Conservation (phyloP, 2,329 filamentous ascomycete species). For the Arthroderma sp. region DNA sequence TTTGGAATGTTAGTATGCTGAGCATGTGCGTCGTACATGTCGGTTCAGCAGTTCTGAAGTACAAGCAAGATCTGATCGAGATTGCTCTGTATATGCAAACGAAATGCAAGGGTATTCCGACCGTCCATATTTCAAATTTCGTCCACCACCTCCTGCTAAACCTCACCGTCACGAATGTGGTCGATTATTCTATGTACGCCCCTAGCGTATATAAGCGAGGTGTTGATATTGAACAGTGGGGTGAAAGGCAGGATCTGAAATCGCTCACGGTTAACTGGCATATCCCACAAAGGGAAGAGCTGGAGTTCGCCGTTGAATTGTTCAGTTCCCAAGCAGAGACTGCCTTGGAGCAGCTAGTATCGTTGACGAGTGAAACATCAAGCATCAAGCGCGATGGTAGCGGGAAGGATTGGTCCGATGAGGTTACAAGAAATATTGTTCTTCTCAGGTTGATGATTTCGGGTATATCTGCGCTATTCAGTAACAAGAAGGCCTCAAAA, state of each 20-base stretch:
- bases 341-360: slow-evolving; percentile 60
- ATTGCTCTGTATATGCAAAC: slow-evolving; percentile 95
- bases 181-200: slow-evolving; percentile 80
- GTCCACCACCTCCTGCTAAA: slow-evolving; percentile 94
- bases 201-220: slow-evolving; percentile 58
- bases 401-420: slow-evolving; percentile 98
- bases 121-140: slow-evolving; percentile 93
- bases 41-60: slow-evolving; percentile 74
- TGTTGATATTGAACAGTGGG: slow-evolving; percentile 71
- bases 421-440: slow-evolving; percentile 79
- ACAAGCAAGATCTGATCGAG: slow-evolving; percentile 77
- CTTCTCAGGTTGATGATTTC: slow-evolving; percentile 80
- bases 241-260: slow-evolving; percentile 57
- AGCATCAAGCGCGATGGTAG: slow-evolving; percentile 83
- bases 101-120: slow-evolving; percentile 83
- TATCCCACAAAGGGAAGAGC: slow-evolving; percentile 62
- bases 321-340: slow-evolving; percentile 72
- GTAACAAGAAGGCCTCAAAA: slow-evolving; percentile 57
- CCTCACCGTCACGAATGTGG: slow-evolving; percentile 83
- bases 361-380: slow-evolving; percentile 68
- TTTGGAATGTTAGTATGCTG: slow-evolving; percentile 94
- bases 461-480: slow-evolving; percentile 79
- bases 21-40: slow-evolving; percentile 98
- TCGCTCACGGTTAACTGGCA: slow-evolving; percentile 86
- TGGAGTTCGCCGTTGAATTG: slow-evolving; percentile 77